These are phyloP conservation scores for Cucumis cinereus DNA, from an alignment of 306 rosid genomes.

Conservation along the genomic window DNA sequence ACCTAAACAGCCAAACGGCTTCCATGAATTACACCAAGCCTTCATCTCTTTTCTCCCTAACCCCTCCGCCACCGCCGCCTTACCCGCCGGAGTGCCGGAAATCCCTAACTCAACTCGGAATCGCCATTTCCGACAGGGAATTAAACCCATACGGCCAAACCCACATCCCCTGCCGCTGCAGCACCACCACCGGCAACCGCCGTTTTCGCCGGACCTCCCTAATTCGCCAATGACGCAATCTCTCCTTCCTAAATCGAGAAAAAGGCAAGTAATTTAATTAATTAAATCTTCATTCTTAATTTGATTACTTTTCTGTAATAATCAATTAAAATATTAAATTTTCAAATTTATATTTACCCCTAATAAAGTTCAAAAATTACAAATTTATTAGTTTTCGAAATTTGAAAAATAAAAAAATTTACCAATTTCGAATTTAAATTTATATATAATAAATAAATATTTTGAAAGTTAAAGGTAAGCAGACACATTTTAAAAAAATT, in stretches of 20 bases:
- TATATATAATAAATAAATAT: no score
- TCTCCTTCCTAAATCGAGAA: slow-evolving; percentile 1
- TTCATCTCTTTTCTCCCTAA: slow-evolving; percentile 23
- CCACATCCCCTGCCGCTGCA: neutral
- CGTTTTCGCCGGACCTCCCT: neutral
- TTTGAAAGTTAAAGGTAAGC: no score
- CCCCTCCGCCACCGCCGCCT: slow-evolving; percentile 3
- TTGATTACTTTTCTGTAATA: neutral
- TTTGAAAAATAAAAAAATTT: no score
- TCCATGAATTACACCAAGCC: slow-evolving; percentile 35
- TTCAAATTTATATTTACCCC: no score
- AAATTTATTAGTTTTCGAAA: no score
- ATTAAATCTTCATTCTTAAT: neutral
- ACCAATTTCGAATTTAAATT: no score
- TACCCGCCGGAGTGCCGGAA: neutral
- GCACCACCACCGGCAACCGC: neutral
- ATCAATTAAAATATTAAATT: no score
- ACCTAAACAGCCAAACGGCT: slow-evolving; percentile 21
- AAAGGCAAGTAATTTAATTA: slow-evolving; percentile 2
- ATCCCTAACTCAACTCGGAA: neutral
- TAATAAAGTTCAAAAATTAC: no score
- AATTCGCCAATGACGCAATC: neutral
- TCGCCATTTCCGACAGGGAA: neutral
- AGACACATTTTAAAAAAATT: no score
- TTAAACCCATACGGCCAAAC: neutral